Conservation (phyloP, 805 yeast genomes). For the Spathaspora boniae region DNA sequence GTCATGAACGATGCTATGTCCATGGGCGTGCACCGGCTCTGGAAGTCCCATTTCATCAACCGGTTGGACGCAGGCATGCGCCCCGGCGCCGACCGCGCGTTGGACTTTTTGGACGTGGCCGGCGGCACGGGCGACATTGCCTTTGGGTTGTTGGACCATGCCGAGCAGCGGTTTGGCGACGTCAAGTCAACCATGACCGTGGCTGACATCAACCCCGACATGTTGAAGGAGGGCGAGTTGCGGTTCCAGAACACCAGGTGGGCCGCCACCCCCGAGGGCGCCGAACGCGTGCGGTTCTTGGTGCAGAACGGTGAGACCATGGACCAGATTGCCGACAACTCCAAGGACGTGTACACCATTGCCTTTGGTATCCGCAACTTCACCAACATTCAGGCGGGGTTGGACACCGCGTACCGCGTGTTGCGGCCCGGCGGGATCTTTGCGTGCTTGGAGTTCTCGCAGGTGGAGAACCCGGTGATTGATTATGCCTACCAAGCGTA, state of each 20-base stretch:
- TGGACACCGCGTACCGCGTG: constrained; percentile 92
- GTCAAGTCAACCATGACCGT: constrained; percentile 76
- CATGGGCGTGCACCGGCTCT: constrained; percentile 86
- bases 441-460: constrained; percentile 93
- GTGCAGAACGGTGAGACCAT: constrained; percentile 92
- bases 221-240: constrained; percentile 88
- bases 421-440: constrained; percentile 97
- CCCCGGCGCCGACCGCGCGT: constrained; percentile 73
- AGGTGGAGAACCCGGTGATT: constrained; percentile 75
- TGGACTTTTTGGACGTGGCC: constrained; percentile 91
- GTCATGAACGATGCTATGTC: constrained; percentile 99
- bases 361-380: constrained; percentile 98
- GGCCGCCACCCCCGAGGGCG: constrained; percentile 47
- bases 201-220: constrained; percentile 93
- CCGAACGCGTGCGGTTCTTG: constrained; percentile 67
- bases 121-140: constrained; percentile 99
- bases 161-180: constrained; percentile 72
- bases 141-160: constrained; percentile 89
- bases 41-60: constrained; percentile 90
- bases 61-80: constrained; percentile 91
- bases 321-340: constrained; percentile 78
- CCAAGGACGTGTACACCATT: constrained; percentile 93
- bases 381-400: constrained; percentile 90
- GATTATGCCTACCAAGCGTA: constrained; percentile 81
- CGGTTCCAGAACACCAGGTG: constrained; percentile 61